phyloP scores from a whole-genome alignment of 352 stramenopile genomes.

The Globisporangium carolinianum region DNA sequence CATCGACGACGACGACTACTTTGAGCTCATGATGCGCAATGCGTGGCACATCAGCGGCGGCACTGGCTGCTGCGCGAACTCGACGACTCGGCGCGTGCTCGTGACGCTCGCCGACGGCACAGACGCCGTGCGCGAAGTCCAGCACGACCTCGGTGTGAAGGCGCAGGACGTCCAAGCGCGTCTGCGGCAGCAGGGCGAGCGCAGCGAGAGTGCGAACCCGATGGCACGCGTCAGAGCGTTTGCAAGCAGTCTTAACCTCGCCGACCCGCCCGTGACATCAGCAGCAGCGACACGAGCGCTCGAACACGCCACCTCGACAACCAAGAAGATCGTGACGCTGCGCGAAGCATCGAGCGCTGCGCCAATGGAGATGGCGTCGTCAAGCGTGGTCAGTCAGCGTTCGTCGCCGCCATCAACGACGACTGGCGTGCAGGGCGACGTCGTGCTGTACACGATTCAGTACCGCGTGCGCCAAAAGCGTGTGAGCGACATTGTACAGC shows the following conservation, averaged over 20 bases:
- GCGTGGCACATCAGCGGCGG: conserved; percentile 60
- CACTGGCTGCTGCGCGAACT: conserved; percentile 46
- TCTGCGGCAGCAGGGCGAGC: conserved; percentile 26
- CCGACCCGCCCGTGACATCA: conserved; percentile 1
- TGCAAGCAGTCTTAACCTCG: conserved; percentile 10
- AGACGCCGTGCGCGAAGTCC: conserved; percentile 33
- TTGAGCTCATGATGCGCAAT: conserved; percentile 89
- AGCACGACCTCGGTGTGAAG: conserved; percentile 37
- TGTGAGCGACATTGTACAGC: conserved; percentile 35
- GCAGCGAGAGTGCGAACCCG: background rate
- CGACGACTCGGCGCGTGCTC: conserved; percentile 50
- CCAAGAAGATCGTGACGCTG: conserved; percentile 47
- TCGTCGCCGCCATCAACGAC: background rate
- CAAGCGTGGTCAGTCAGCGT: background rate
- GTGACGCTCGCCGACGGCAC: conserved; percentile 48
- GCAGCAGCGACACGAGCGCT: background rate
- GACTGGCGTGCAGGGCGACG: conserved; percentile 22
- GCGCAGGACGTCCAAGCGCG: conserved; percentile 24
- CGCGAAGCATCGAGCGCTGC: conserved; percentile 42
- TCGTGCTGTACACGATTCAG: conserved; percentile 35
- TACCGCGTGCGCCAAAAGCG: conserved; percentile 37
- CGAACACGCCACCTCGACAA: background rate
- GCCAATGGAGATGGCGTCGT: conserved; percentile 14
- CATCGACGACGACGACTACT: conserved; percentile 89
- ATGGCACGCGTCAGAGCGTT: conserved; percentile 4